Base-by-base conservation (phyloP, 176 grass and related monocot species). In the Chloris gayana region DNA sequence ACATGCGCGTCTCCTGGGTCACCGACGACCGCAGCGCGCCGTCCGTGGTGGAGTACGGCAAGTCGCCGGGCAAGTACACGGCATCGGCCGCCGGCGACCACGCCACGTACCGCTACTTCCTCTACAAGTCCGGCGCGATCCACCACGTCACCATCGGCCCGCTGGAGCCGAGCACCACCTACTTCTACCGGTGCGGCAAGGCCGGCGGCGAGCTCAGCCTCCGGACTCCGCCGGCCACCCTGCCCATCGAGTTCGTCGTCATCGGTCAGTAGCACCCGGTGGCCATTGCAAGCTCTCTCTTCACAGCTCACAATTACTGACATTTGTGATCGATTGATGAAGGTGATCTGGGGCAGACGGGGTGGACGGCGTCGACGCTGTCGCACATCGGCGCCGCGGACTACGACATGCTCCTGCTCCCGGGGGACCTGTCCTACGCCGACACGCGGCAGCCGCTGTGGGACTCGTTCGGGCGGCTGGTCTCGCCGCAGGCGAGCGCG, bases 121-220 rank as follows among this genome's bases (percentile, higher is more conserved):
- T 88, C 56, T 98, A 98, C 84, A 32, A 82, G 27, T 98, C 95
- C 63, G 95, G 95, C 85, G 85, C 81, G 79, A 94, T 94, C 86
- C 92, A 98, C 91, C 95, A 98, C 70, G 95, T 93, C 66, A 92
- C 74, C 30, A 94, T 98, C 70, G 95, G 92, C 1, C 92, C 95
- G 5, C 83, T 98, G 47, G 83, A 87, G 29, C 88, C 90, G 4
- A 70, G 72, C 77, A 84, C 81, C 1, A 85, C 91, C 29, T 98
- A 98, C 88, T 93, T 89, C 90, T 98, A 98, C 80, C 87, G 86
- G 14, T 98, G 95, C 71, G 81, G 90, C 41, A 83, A 39, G 74
- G 76, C 70, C n/a, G 92, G 80, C 17, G 72, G 83, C 9, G 90
- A 98, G 74, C 89, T 94, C 88, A 75, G 54, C 80, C 91, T 98